Evolutionary conservation across 2,329 filamentous ascomycete genomes (phyloP), one percentile per base, ranked within the genome.

Genomic region (Pyricularia grisea): DNA sequence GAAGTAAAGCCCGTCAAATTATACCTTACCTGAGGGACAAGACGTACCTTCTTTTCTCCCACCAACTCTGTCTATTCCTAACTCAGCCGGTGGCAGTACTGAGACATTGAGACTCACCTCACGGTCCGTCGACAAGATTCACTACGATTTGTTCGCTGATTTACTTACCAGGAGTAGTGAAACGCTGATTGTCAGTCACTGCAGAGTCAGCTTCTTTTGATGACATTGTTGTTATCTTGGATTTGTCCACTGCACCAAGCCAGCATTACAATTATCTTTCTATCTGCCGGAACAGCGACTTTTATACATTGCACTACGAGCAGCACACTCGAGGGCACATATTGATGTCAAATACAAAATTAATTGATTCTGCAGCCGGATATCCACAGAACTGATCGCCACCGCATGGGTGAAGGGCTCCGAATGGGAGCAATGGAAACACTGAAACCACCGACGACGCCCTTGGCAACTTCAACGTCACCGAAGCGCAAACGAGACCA

Each of bases 401-500:
- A 17, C 23, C 25, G 23, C 10, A 25, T 12, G 6, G 28, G 60
- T 28, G 60, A 27, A 63, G 25, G 25, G 60, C 60, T 63, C 27
- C 25, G 60, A 63, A 20, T 20, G 14, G 60, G 60, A 63, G 60
- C 28, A 20, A 63, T 63, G 60, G 60, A 27, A 28, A 63, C 60
- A 20, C 25, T 63, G 25, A 23, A 63, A 63, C 25, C 60, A 63
- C 60, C 60, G 27, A 25, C 25, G 27, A 9, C 60, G 60, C 60
- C 60, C 14, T 63, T 63, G 23, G 60, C 60, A 63, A 20, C 60
- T 4, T 69, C 73, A 28, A 73, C 73, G 23, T 76, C 76, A 9
- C 76, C 76, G 30, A 77, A 77, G 70, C 70, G 76, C 50, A 77
- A 77, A 72, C 73, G 73, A 30, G 68, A 68, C 31, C 70, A 76